phyloP scores from a whole-genome alignment of 805 yeast species.

The Candida germanica region DNA sequence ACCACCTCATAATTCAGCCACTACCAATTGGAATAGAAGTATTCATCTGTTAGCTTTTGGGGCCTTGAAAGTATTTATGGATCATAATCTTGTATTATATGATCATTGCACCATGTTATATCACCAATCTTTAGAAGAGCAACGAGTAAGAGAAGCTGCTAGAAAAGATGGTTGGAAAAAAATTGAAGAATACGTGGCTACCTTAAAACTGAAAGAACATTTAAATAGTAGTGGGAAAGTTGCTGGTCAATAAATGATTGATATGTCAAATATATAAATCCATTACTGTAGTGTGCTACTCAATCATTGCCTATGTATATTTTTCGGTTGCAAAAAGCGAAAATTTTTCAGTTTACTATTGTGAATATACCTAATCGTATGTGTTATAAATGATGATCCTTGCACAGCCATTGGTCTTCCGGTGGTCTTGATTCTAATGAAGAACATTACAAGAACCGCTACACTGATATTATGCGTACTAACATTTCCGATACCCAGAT shows the following conservation, averaged over 20 bases:
- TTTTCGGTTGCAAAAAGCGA: neutral
- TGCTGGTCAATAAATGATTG: slow-evolving; percentile 10
- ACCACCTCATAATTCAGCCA: slow-evolving; percentile 44
- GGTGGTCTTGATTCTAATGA: slow-evolving; percentile 17
- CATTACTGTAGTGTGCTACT: too few relatives aligned
- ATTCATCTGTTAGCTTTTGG: slow-evolving; percentile 87
- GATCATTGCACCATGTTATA: slow-evolving; percentile 90
- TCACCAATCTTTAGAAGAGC: slow-evolving; percentile 75
- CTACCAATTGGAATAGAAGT: slow-evolving; percentile 87
- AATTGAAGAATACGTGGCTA: slow-evolving; percentile 44
- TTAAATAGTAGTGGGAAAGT: slow-evolving; percentile 5
- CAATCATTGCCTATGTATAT: too few relatives aligned
- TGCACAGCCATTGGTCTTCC: slow-evolving; percentile 15
- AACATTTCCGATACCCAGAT: too few relatives aligned
- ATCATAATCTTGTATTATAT: slow-evolving; percentile 84
- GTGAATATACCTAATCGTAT: too few relatives aligned
- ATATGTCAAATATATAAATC: neutral
- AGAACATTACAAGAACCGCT: slow-evolving; percentile 31
- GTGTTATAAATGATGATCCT: slow-evolving; percentile 21
- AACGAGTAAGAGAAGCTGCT: slow-evolving; percentile 57
- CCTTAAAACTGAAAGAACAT: slow-evolving; percentile 5
- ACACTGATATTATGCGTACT: slow-evolving; percentile 24
- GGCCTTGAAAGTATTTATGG: slow-evolving; percentile 89
- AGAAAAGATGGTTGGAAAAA: slow-evolving; percentile 70
- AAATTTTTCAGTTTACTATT: too few relatives aligned